phyloP scores from a whole-genome alignment of 176 grass and related monocot species.

The Lolium multiflorum region DNA sequence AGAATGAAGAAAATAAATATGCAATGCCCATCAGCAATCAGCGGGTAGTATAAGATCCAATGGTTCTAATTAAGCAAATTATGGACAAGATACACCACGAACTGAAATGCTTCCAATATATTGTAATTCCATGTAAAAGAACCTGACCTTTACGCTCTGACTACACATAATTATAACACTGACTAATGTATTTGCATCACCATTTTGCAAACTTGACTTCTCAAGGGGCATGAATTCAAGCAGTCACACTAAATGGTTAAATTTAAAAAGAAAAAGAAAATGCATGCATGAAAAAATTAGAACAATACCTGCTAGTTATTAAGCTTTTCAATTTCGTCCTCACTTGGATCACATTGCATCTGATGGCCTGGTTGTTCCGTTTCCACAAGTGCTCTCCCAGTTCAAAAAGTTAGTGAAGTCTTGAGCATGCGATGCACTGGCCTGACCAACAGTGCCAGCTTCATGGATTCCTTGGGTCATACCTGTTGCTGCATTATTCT shows the following conservation, averaged over 20 bases:
- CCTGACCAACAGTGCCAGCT: background rate
- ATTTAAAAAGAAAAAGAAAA: background rate
- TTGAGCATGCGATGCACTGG: background rate
- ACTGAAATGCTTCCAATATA: background rate
- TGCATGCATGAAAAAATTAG: background rate
- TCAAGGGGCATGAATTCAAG: background rate
- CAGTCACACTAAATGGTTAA: background rate
- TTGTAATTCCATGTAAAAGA: background rate
- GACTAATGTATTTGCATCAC: background rate
- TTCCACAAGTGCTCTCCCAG: background rate
- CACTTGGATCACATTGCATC: background rate
- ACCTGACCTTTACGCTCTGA: background rate
- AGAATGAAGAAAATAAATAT: background rate
- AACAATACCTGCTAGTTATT: background rate
- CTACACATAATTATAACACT: background rate
- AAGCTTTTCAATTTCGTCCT: background rate
- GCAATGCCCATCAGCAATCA: background rate
- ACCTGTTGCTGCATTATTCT: background rate
- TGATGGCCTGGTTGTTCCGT: background rate
- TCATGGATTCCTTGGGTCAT: background rate
- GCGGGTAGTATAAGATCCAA: background rate
- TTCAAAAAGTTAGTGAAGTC: background rate
- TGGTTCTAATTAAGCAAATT: background rate
- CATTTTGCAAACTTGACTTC: background rate
- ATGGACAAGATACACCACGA: background rate